Percentiles rank a stretch among this genome's conserved stretches.
These are phyloP conservation scores for Colletotrichum sidae DNA, from an alignment of 2,329 filamentous ascomycete species.

Conservation along the genomic window DNA sequence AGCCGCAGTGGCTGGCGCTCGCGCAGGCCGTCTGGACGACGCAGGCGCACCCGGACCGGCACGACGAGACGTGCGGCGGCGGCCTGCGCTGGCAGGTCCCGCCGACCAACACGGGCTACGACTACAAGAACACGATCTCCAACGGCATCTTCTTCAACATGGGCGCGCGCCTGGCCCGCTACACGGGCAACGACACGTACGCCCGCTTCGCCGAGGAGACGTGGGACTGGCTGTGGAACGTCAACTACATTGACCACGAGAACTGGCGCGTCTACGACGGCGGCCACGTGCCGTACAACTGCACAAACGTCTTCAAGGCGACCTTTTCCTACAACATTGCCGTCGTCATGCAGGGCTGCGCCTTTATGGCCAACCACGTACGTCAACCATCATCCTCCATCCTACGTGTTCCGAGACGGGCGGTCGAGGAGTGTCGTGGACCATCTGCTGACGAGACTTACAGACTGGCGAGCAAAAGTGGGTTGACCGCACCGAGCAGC, in stretches of 20 bases:
- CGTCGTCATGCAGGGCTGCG: constrained; percentile 64
- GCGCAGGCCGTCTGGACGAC: constrained; percentile 74
- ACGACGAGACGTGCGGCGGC: constrained; percentile 62
- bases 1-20: constrained; percentile 67
- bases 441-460: constrained; percentile 34
- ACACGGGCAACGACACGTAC: constrained; percentile 75
- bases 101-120: constrained; percentile 78
- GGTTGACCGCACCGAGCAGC: constrained; percentile 61
- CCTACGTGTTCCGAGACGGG: background rate
- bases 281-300: constrained; percentile 61
- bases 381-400: constrained; percentile 26
- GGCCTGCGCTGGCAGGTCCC: constrained; percentile 85
- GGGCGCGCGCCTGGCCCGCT: constrained; percentile 76
- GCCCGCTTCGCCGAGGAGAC: constrained; percentile 71
- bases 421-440: background rate
- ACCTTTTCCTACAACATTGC: constrained; percentile 69
- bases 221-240: constrained; percentile 68
- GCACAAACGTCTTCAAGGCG: constrained; percentile 61
- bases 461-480: constrained; percentile 55
- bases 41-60: constrained; percentile 66
- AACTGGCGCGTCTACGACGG: constrained; percentile 72
- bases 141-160: constrained; percentile 74
- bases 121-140: constrained; percentile 77
- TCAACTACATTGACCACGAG: constrained; percentile 63
- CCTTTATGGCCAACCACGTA: constrained; percentile 68